These are phyloP conservation scores for Talaromyces pinophilus DNA, from an alignment of 2,329 filamentous ascomycete genomes.

Conservation along the genomic window DNA sequence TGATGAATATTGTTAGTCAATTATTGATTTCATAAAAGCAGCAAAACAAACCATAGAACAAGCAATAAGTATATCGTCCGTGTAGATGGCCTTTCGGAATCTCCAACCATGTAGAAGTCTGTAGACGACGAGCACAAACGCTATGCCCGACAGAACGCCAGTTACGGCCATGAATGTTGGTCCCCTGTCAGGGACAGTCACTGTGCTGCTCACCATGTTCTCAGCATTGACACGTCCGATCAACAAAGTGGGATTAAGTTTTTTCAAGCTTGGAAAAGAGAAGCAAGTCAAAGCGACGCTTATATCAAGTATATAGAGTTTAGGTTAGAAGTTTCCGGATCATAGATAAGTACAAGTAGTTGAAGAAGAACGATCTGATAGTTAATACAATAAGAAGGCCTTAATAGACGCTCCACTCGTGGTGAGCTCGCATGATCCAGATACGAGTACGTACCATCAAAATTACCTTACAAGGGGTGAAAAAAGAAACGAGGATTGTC, in stretches of 20 bases:
- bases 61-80: constrained; percentile 25
- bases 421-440: not conserved
- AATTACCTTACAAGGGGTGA: constrained; percentile 8
- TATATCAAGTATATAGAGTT: not conserved
- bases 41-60: constrained; percentile 22
- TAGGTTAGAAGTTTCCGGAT: not conserved
- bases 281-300: constrained; percentile 1
- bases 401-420: not conserved
- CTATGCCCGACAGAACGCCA: constrained; percentile 20
- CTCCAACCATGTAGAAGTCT: constrained; percentile 20
- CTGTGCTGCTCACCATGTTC: not conserved
- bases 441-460: not conserved
- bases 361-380: constrained; percentile 8
- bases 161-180: constrained; percentile 24
- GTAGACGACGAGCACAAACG: constrained; percentile 22
- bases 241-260: not conserved
- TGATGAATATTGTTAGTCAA: not conserved
- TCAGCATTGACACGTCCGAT: not conserved
- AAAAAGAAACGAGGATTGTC: constrained; percentile 2
- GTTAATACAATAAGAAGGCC: not conserved
- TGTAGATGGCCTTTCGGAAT: constrained; percentile 15
- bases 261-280: not conserved
- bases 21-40: not conserved
- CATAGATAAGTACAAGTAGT: not conserved
- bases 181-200: constrained; percentile 23